Evolutionary conservation across 2,329 filamentous ascomycete species (phyloP).

Genomic region (Phaeosphaeriaceae sp.): DNA sequence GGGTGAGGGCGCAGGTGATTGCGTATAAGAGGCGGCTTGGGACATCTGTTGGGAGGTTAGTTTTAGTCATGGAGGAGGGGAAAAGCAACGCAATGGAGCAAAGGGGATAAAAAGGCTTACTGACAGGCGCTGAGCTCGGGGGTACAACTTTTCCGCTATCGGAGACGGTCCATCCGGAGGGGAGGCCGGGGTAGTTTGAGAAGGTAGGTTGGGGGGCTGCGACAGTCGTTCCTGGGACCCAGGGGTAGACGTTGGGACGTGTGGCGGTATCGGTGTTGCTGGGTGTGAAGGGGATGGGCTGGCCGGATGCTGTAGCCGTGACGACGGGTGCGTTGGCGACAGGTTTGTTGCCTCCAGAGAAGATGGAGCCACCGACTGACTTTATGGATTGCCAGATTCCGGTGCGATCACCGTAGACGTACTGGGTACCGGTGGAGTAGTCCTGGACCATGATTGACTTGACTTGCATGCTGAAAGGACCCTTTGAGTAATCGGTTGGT

Average conservation of each 20-base stretch:
- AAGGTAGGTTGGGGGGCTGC: slow-evolving; percentile 55
- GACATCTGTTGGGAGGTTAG: slow-evolving; percentile 52
- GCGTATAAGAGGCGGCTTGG: slow-evolving; percentile 61
- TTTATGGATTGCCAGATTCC: slow-evolving; percentile 84
- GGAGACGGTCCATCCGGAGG: slow-evolving; percentile 81
- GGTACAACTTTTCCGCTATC: slow-evolving; percentile 80
- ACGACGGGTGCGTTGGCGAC: slow-evolving; percentile 66
- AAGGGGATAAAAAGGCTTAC: slow-evolving; percentile 57
- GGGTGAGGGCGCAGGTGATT: slow-evolving; percentile 51
- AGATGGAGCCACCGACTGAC: slow-evolving; percentile 78
- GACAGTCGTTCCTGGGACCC: slow-evolving; percentile 64
- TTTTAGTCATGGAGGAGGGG: not conserved
- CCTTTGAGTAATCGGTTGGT: slow-evolving; percentile 79
- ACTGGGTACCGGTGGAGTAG: slow-evolving; percentile 89
- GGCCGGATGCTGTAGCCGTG: slow-evolving; percentile 66
- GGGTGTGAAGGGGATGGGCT: slow-evolving; percentile 71
- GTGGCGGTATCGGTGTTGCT: slow-evolving; percentile 63
- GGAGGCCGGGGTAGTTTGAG: slow-evolving; percentile 65
- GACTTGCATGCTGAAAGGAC: slow-evolving; percentile 87
- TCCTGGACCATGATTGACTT: slow-evolving; percentile 78
- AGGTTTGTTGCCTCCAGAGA: slow-evolving; percentile 62
- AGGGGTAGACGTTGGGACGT: slow-evolving; percentile 59
- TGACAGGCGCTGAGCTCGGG: slow-evolving; percentile 69
- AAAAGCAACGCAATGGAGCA: slow-evolving; percentile 6
- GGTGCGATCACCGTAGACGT: slow-evolving; percentile 78